Evolutionary conservation across 2,329 filamentous ascomycete species (phyloP), one percentile per base, ranked within the genome.

Genomic region (Penicillium sp.): DNA sequence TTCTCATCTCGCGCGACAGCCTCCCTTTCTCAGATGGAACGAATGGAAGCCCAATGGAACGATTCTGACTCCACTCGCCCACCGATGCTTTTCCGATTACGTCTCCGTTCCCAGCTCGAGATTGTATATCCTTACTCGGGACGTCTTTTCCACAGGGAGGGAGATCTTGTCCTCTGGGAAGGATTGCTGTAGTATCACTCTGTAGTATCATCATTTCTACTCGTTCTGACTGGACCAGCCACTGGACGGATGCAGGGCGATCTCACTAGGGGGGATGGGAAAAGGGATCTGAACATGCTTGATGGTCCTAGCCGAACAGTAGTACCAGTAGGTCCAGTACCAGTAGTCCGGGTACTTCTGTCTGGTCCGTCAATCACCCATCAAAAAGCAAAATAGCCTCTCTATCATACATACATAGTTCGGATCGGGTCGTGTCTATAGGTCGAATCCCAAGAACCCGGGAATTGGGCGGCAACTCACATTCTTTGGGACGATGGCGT

Each of bases 1-100:
- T 13, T 44, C 22, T 22, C 40, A 24, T 15, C 26, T 45, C 22
- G 42, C 58, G 60, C 58, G 60, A 62, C 62, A 59, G 57, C 53
- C 59, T 64, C 59, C 61, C 56, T 37, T 59, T 64, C 59, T 61
- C 49, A 58, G 40, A 44, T 55, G 37, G 53, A 40, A 50, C 33
- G 28, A 47, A 65, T 67, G 58, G 65, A 67, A 67, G 65, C 59
- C 56, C 61, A 58, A 64, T 67, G 40, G 65, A 67, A 67, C 57
- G 37, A 24, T 38, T 56, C 57, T 49, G 58, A 60, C 59, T 56
- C 40, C 40, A 53, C 51, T 38, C 24, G 45, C 44, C 65, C 62
- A 66, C 62, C 62, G 44, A 58, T 49, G 60, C 62, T 56, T 57
- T 58, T 63, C 54, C 55, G 49, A 59, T 65, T 62, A 45, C 38